Conservation (phyloP, 495 filamentous ascomycete species). For the Penicillium coffeae region DNA sequence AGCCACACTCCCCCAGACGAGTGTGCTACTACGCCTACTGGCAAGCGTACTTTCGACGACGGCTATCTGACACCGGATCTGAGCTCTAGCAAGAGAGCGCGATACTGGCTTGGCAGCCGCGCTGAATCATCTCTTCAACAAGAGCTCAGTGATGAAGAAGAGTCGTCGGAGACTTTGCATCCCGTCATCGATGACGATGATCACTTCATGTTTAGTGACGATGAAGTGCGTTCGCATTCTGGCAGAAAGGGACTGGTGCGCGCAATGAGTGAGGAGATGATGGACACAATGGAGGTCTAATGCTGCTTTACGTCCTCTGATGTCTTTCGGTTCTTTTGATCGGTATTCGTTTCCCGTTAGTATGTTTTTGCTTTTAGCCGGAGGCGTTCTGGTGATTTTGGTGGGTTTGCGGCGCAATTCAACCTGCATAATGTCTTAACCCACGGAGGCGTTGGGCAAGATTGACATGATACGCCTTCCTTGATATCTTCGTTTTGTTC, state of each 20-base stretch:
- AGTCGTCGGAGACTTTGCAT: slow-evolving; percentile 22
- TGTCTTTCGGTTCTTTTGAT: slow-evolving; percentile 7
- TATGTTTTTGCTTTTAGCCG: slow-evolving; percentile 16
- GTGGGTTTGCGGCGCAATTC: slow-evolving; percentile 25
- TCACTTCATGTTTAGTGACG: slow-evolving; percentile 42
- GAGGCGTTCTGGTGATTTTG: slow-evolving; percentile 20
- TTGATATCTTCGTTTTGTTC: neutral
- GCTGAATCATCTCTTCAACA: slow-evolving; percentile 31
- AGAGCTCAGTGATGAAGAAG: slow-evolving; percentile 47
- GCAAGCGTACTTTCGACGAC: slow-evolving; percentile 49
- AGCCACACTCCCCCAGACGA: slow-evolving; percentile 57
- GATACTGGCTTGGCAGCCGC: slow-evolving; percentile 76
- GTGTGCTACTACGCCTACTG: slow-evolving; percentile 35
- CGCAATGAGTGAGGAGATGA: slow-evolving; percentile 72
- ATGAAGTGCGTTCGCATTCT: slow-evolving; percentile 36
- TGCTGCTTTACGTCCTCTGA: neutral
- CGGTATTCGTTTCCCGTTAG: slow-evolving; percentile 16
- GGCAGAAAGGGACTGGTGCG: slow-evolving; percentile 51
- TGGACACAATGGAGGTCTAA: slow-evolving; percentile 64
- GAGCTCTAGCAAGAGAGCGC: slow-evolving; percentile 70
- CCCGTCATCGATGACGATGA: slow-evolving; percentile 38
- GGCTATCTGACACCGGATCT: slow-evolving; percentile 44
- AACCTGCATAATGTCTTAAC: slow-evolving; percentile 22
- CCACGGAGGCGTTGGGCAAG: slow-evolving; percentile 16
- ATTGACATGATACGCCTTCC: slow-evolving; percentile 15